Evolutionary conservation across 176 grass and related monocot genomes (phyloP), one percentile per base, ranked within the genome.

Genomic region (Lolium multiflorum): DNA sequence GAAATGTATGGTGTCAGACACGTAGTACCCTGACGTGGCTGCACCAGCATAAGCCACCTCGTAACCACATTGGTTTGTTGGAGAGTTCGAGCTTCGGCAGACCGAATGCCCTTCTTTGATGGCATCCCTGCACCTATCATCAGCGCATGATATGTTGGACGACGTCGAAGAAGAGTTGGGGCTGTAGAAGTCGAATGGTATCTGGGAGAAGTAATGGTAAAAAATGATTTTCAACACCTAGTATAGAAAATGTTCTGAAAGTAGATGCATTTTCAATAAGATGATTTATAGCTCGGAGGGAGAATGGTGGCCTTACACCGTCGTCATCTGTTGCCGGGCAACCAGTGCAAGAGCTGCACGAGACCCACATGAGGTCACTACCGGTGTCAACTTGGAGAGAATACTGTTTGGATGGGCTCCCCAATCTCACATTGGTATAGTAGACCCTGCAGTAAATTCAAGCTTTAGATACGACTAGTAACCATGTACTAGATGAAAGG

Each of bases 331-430:
- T 90, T 50, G 81, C 80, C 0, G 91, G 89, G 61, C 96, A 98
- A 22, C 91, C 91, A 73, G 0, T n/a, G 44, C 96, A 98, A 37
- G 87, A 35, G 72, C 18, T 98, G 87, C 95, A 98, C 64, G 95
- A 68, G 44, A 98, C 91, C 93, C 95, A 98, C 70, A 98, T 87
- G 38, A 98, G 87, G 69, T 98, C 95, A 81, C 95, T 98, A 24
- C 95, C 95, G 7, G 95, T 98, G 79, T 98, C 95, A 80, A 98
- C 92, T 85, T 98, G 95, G 75, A 98, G 91, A 61, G 90, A 95
- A 68, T 89, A 98, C 83, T 95, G 89, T 59, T 90, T 98, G 4
- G 87, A 28, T 10, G 95, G 95, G 67, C 72, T 98, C 35, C 95
- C 95, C 77, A 98, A 78, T 90, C 85, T 91, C 77, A 98, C 91